Evolutionary conservation across 192 early-diverging fungal species (phyloP), one percentile per base, ranked within the genome.

Genomic region (Neocallimastix lanati): DNA sequence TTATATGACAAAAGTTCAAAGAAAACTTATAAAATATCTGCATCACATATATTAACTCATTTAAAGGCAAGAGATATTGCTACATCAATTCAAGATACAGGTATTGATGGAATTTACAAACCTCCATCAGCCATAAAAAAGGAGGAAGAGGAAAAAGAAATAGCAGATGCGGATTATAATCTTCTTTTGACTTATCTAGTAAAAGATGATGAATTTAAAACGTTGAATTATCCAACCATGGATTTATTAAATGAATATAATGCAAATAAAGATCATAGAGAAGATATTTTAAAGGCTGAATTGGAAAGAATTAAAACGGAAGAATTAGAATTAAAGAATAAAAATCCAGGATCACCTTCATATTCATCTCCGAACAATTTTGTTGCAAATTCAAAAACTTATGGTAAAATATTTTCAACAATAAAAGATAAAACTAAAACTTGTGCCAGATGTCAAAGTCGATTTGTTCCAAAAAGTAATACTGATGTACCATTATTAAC

Each of bases 71-170:
- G 91, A 28, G 83, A 88, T 14, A n/a, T 79, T 0, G 88, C 92
- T 21, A 81, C 35, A 2, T 80, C 79, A n/a, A 77, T 80, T 0
- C 35, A 77, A 4, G 91, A 93, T 81, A 80, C 88, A 28, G 92
- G 92, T 3, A 88, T 93, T 67, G 91, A 92, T 81, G 89, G 90
- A 9, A 87, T 83, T 25, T 92, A 86, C 85, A 77, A 79, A 78
- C 80, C 82, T 67, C 50, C 50, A 67, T 67, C 50, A 0, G 50
- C 50, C 25, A 67, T 67, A 25, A 67, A 67, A 9, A 25, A 67
- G 7, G 50, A 67, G n/a, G 50, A 38, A 77, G 12, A 28, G 25
- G 16, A 13, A 40, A 0, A 27, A 76, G 50, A 27, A 14, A 35
- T 67, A 9, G 16, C 21, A 7, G 50, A 67, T n/a, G 21, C 50